A percentile compares a stretch with the other conserved stretches of the same genome.
Evolutionary conservation across 495 filamentous ascomycete species (phyloP).

Genomic region (Immersiella caudata): DNA sequence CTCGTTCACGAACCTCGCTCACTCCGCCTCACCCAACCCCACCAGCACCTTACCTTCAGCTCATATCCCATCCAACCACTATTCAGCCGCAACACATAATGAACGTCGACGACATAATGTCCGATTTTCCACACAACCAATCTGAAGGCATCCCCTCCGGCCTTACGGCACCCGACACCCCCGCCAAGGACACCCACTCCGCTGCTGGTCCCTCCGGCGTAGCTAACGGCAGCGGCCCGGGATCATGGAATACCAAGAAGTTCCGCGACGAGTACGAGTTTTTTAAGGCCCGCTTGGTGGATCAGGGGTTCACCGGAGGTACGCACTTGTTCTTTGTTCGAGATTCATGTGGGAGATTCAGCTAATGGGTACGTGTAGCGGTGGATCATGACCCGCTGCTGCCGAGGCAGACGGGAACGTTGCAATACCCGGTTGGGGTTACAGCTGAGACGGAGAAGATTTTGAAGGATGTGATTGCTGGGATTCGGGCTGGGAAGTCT

Average conservation of each 20-base stretch:
- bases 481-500: constrained; percentile 29
- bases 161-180: not conserved
- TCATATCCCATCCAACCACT: not conserved
- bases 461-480: constrained; percentile 38
- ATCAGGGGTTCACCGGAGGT: constrained; percentile 48
- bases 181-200: not conserved
- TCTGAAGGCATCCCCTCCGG: not conserved
- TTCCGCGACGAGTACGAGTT: constrained; percentile 58
- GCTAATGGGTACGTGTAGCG: constrained; percentile 29
- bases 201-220: not conserved
- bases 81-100: constrained; percentile 16
- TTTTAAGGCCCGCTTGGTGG: constrained; percentile 37
- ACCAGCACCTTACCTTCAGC: not conserved
- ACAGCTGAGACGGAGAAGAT: constrained; percentile 39
- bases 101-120: constrained; percentile 36
- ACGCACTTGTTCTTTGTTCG: constrained; percentile 21
- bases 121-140: constrained; percentile 18
- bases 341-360: constrained; percentile 25
- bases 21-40: no score
- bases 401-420: constrained; percentile 34
- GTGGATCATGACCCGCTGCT: constrained; percentile 33
- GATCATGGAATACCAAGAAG: constrained; percentile 38
- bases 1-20: not conserved
- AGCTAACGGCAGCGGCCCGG: constrained; percentile 16
- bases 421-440: constrained; percentile 40